Evolutionary conservation across 148 eudicot species (phyloP), one percentile per base, ranked within the genome.

Genomic region (Nepenthes gracilis): DNA sequence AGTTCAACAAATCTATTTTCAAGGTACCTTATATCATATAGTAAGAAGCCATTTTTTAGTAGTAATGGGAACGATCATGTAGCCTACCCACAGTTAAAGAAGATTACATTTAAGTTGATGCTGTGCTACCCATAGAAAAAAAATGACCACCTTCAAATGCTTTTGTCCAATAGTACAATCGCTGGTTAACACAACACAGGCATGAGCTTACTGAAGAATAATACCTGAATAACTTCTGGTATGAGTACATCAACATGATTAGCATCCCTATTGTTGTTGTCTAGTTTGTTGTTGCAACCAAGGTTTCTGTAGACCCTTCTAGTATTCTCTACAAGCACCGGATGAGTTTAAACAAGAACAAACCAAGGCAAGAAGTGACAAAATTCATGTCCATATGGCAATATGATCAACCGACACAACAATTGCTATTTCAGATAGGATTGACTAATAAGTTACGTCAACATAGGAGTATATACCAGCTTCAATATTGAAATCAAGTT

Each of bases 201-300:
- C 0, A 40, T 1, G 45, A 40, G 8, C 45, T 40, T 40, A 40
- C 0, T n/a, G 15, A 12, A 49, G 57, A 45, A 57, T 40, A 50
- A 40, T 79, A 93, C 99, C 97, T 86, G 90, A 71, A 93, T 81
- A 67, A 93, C 87, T 73, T 93, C 87, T 58, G 99, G 99, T 70
- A 93, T 86, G 71, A 82, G 72, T 61, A 86, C 89, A 52, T 93
- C 89, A 67, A 84, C 84, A 58, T 57, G 64, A 79, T 89, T 75
- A 35, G 69, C 70, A 52, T 65, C 70, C n/a, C 45, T 59, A 55
- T 54, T 54, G 67, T 66, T 81, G 60, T 64, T 68, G 65, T 36
- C 64, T 23, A 23, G 23, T 59, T 66, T 78, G 63, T 66, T 77
- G 61, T 70, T 71, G 81, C 92, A 89, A n/a, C 95, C 87, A 58